Conservation (phyloP, 345 rosid genomes). For the Lumnitzera littorea region DNA sequence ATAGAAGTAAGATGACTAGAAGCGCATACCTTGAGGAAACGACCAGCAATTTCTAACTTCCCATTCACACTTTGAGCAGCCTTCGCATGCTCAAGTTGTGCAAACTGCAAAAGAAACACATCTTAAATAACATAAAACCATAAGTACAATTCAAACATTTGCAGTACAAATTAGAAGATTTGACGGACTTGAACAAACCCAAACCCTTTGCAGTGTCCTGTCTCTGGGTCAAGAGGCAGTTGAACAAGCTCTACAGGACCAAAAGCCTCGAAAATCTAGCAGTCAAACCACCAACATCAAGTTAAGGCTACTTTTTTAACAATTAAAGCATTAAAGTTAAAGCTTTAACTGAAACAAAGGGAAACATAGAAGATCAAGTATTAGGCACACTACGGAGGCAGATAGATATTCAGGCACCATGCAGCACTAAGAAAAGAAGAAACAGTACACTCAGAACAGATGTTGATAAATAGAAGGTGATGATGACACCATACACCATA, state of each 20-base stretch:
- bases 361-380: too few relatives aligned
- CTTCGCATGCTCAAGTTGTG: conserved; percentile 87
- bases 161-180: not conserved
- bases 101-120: conserved; percentile 42
- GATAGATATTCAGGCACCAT: too few relatives aligned
- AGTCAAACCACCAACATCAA: conserved; percentile 3
- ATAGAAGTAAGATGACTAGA: not conserved
- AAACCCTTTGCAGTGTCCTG: conserved; percentile 94
- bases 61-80: conserved; percentile 87
- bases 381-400: too few relatives aligned
- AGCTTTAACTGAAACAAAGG: too few relatives aligned
- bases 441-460: too few relatives aligned
- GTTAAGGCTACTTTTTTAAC: not conserved
- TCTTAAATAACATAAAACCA: not conserved
- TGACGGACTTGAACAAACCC: conserved; percentile 88
- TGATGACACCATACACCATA: too few relatives aligned
- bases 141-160: not conserved
- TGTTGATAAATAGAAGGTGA: too few relatives aligned
- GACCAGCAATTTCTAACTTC: conserved; percentile 84
- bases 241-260: conserved; percentile 95
- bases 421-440: too few relatives aligned
- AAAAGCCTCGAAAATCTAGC: conserved; percentile 85
- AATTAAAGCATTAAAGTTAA: not conserved
- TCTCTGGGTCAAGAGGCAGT: conserved; percentile 84
- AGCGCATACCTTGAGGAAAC: conserved; percentile 65